Evolutionary conservation across 192 early-diverging fungal genomes (phyloP), one percentile per base, ranked within the genome.

Genomic region (Cetraspora pellucida): DNA sequence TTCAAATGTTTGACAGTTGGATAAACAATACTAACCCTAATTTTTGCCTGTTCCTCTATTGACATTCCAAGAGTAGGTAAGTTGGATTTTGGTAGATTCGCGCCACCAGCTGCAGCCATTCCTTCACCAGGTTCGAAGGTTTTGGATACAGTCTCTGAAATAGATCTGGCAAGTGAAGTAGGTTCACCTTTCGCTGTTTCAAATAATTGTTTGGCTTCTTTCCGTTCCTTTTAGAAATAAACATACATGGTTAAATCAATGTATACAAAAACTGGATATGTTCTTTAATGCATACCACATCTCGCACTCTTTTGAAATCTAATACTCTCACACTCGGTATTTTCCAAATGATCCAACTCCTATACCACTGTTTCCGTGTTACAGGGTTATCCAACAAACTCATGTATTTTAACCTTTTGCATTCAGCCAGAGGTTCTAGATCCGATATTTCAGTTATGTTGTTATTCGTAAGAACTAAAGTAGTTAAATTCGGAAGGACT

Each of bases 301-400:
- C 85, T 64, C 86, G 88, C 28, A 98, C 87, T 44, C 85, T 85
- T 71, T 90, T 87, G 80, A 97, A 98, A 83, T 99, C 94, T 78
- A 98, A 77, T 2, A 98, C 90, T 47, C 93, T 86, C 60, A 98
- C 81, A 19, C 77, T 84, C 23, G 93, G 89, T 54, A 95, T 78
- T 77, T 91, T 89, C 87, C 93, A 90, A 71, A 99, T 90, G 30
- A 97, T 86, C 85, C 90, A 96, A 49, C 86, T 74, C 60, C 98
- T 81, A 77, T 98, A 97, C 77, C 97, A 79, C 74, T 92, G 85
- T 65, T 93, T 94, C 75, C 88, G 84, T 63, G 87, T 84, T 28
- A 97, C 95, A 0, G 96, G 96, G 77, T 98, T 98, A 75, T 95
- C 96, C 46, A 92, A 77, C 55, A 99, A 80, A n/a, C 89, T 91